A percentile compares a stretch with the other conserved stretches of the same genome.
Conservation (phyloP, 768 basidiomycete species). For the Suillus spraguei region DNA sequence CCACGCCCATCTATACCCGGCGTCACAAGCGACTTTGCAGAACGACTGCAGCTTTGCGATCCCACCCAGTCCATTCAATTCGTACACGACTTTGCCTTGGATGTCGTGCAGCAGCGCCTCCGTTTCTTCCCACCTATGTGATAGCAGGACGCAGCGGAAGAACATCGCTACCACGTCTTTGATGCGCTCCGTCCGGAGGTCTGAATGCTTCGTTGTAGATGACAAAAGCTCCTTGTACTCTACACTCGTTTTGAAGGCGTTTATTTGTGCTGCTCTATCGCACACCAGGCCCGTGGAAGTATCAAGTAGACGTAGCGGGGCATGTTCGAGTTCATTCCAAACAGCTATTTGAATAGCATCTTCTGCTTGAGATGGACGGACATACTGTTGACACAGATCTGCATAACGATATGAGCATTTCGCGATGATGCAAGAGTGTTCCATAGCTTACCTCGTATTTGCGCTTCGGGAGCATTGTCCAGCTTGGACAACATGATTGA, state of each 20-base stretch:
- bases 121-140: neutral
- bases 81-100: neutral
- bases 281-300: neutral
- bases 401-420: neutral
- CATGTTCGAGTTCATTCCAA: neutral
- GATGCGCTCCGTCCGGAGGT: neutral
- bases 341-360: neutral
- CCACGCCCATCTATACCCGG: neutral
- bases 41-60: neutral
- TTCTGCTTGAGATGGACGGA: neutral
- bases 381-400: neutral
- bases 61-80: neutral
- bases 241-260: neutral
- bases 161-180: neutral
- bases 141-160: neutral
- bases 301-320: neutral
- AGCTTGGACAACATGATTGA: neutral
- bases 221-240: neutral
- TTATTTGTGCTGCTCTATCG: neutral
- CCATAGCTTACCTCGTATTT: neutral
- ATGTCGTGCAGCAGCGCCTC: neutral
- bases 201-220: neutral
- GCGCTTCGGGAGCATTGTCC: neutral
- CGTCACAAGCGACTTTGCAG: neutral
- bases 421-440: neutral